Evolutionary conservation across 257 asterid genomes (phyloP), one percentile per base, ranked within the genome.

Genomic region (Solanum stenotomum): DNA sequence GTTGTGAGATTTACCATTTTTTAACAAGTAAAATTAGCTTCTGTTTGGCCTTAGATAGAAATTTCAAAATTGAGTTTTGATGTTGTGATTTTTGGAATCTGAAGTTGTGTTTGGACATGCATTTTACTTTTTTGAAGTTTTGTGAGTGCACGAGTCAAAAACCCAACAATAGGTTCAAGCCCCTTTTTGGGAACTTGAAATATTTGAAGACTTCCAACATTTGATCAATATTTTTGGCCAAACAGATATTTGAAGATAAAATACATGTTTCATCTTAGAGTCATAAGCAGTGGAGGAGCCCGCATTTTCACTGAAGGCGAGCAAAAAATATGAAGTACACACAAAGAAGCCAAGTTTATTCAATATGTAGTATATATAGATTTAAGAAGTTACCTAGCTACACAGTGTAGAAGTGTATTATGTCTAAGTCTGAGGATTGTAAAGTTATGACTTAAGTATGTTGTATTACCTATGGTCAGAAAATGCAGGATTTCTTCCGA

Each of bases 401-500:
- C 0, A 68, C 9, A 29, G 52, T 75, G 83, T 75, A 75, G n/a
- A 11, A 76, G 16, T 74, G 82, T 74, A 74, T 10, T 34, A 34
- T 35, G 23, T 35, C 18, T 35, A 35, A 72, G 31, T 38, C 34
- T 37, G 59, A 38, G 34, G 34, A 23, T 77, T 38, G 59, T 77
- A 20, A 77, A 76, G 34, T 77, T 12, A 76, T 76, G 59, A 12
- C 34, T 38, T 11, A n/a, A 38, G 34, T 23, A 38, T 38, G 23
- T 40, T 40, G 20, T n/a, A n/a, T 77, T 40, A 5, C 16, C 77
- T 5, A 37, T 49, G 22, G 77, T 82, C 76, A 40, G 52, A 56
- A 90, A 89, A 88, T 46, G 86, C 78, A 42, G 83, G 90, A 83
- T 74, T 34, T 56, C 86, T 44, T 84, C 34, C 27, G 42, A 34